A percentile compares a stretch with the other conserved stretches of the same genome.
phyloP scores from a whole-genome alignment of 2,329 filamentous ascomycete genomes.

The Elsinoe ampelina region DNA sequence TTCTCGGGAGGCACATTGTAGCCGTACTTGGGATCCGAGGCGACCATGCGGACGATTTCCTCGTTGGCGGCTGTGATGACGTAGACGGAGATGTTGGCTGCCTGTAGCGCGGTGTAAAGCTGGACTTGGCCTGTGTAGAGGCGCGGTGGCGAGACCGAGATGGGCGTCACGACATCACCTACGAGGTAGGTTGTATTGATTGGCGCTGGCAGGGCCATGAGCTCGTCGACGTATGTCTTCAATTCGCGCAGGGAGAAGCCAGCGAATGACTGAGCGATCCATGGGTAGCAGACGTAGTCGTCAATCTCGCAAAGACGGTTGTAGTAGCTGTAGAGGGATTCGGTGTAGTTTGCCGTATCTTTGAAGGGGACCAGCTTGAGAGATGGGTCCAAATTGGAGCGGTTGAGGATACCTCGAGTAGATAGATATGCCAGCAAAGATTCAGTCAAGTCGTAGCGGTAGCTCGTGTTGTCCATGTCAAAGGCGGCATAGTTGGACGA shows the following conservation, averaged over 20 bases:
- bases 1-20: constrained; percentile 39
- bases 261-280: constrained; percentile 35
- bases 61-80: constrained; percentile 36
- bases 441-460: constrained; percentile 36
- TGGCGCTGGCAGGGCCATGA: constrained; percentile 35
- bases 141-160: constrained; percentile 28
- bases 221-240: constrained; percentile 40
- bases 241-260: constrained; percentile 38
- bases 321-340: constrained; percentile 40
- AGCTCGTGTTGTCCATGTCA: constrained; percentile 41
- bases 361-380: constrained; percentile 37
- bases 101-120: constrained; percentile 37
- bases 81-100: constrained; percentile 37
- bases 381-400: constrained; percentile 33
- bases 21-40: constrained; percentile 37
- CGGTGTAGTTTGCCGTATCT: constrained; percentile 31
- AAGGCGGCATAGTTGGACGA: constrained; percentile 20
- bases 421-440: constrained; percentile 38
- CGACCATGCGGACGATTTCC: constrained; percentile 40
- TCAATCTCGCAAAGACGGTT: constrained; percentile 36
- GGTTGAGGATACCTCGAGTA: constrained; percentile 33
- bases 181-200: constrained; percentile 32
- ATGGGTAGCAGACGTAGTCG: constrained; percentile 36
- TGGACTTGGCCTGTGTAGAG: constrained; percentile 35
- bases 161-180: constrained; percentile 24